Conservation (phyloP, 2,329 filamentous ascomycete genomes). For the Metarhizium guizhouense region DNA sequence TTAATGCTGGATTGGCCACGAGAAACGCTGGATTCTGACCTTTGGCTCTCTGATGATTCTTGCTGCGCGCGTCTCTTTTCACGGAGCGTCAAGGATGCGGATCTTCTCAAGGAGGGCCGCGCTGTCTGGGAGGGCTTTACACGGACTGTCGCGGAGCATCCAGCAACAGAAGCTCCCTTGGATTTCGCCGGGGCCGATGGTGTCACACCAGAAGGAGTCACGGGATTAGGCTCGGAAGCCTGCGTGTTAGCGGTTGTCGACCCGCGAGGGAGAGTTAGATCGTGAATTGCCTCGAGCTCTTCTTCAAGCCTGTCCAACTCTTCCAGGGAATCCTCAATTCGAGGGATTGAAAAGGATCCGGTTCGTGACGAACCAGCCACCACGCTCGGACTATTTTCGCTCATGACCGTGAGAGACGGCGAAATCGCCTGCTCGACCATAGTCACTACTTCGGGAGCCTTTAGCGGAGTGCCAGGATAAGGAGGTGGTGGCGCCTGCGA, state of each 20-base stretch:
- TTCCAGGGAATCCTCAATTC: constrained; percentile 57
- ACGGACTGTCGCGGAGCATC: constrained; percentile 30
- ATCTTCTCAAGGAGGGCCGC: constrained; percentile 31
- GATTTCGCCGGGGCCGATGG: constrained; percentile 1
- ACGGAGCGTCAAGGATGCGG: constrained; percentile 30
- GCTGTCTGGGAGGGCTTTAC: constrained; percentile 29
- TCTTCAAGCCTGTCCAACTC: constrained; percentile 54
- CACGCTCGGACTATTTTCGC: constrained; percentile 24
- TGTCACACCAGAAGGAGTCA: constrained; percentile 12
- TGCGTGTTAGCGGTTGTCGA: constrained; percentile 16
- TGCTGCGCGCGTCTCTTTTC: constrained; percentile 15
- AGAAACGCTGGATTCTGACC: constrained; percentile 8
- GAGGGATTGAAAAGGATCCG: constrained; percentile 28
- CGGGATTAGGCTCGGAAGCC: constrained; percentile 8
- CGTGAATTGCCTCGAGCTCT: constrained; percentile 44
- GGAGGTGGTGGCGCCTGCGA: constrained; percentile 11
- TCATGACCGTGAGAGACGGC: constrained; percentile 20
- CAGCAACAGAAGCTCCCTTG: constrained; percentile 22
- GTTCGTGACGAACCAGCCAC: constrained; percentile 21
- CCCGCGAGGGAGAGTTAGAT: constrained; percentile 25
- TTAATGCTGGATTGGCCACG: constrained; percentile 12
- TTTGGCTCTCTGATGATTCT: constrained; percentile 8
- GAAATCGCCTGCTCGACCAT: constrained; percentile 23
- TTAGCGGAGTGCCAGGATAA: constrained; percentile 16
- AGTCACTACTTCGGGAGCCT: constrained; percentile 20